Evolutionary conservation across 1,284 basidiomycete species (phyloP), one percentile per base, ranked within the genome.

Genomic region (Naganishia sp.): DNA sequence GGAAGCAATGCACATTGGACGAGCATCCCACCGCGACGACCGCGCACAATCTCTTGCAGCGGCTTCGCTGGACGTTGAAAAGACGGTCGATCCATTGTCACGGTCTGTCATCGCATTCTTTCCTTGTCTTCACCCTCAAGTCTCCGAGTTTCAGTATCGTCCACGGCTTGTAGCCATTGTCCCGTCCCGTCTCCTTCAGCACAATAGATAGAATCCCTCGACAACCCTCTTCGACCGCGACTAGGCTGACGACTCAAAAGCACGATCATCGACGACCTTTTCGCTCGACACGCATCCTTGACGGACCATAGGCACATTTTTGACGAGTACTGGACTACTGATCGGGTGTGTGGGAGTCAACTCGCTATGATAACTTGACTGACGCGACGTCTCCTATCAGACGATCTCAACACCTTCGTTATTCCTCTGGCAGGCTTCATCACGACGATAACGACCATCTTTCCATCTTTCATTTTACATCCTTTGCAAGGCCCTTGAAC

Each of bases 381-480:
- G 46, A 47, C 32, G 28, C 32, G 4, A 35, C 23, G 28, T 21
- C 45, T n/a, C 15, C 23, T 47, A 2, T 17, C 47, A 61, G 58
- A 61, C 58, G 17, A 51, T 41, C 39, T 28, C 35, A n/a, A 32
- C 58, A 61, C 58, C 50, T 61, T 61, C 58, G 58, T 61, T 61
- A 41, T 49, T 51, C 41, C 25, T 21, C 35, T 35, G 47, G 39
- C 58, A 61, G 47, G 58, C 35, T 41, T 35, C 50, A 28, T 54
- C 39, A 61, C 58, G 58, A 49, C 47, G 28, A 31, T 51, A 35
- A 61, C 58, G 58, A 51, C 32, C 23, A 7, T 50, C 58, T 28
- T 61, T 41, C 35, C 47, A 21, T 41, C 28, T 61, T 49, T 25
- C 28, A 31, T 58, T 21, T 21, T 6, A 18, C 6, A 41, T 51